Evolutionary conservation across 2,329 filamentous ascomycete genomes (phyloP).

Genomic region (Aspergillus pseudoglaucus): DNA sequence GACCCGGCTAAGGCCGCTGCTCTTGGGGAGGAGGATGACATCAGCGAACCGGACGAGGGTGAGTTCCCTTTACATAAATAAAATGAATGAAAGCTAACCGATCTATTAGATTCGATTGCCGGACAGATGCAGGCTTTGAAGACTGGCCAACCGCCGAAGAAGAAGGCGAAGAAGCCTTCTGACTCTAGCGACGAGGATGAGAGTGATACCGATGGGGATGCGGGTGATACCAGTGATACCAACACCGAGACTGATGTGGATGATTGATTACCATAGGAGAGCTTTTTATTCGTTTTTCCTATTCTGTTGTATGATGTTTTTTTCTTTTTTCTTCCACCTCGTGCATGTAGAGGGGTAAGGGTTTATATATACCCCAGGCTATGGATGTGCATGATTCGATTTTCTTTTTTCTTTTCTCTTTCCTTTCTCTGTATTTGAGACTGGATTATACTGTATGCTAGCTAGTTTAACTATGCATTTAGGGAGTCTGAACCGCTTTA

Average conservation of each 20-base stretch:
- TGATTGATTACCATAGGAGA: conserved; percentile 40
- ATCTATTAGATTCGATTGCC: conserved; percentile 66
- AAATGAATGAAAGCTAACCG: conserved; percentile 21
- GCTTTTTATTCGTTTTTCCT: neutral
- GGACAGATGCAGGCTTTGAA: conserved; percentile 87
- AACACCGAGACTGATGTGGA: conserved; percentile 75
- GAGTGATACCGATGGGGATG: conserved; percentile 59
- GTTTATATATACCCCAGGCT: neutral
- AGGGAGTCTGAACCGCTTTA: too few species aligned
- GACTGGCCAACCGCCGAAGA: conserved; percentile 55
- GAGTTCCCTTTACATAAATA: conserved; percentile 34
- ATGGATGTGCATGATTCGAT: neutral
- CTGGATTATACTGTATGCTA: too few species aligned
- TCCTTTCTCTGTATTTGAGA: too few species aligned
- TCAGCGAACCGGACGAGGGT: conserved; percentile 98
- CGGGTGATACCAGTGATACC: conserved; percentile 50
- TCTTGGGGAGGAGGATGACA: conserved; percentile 83
- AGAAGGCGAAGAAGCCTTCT: conserved; percentile 48
- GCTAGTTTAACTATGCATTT: too few species aligned
- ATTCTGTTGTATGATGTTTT: neutral
- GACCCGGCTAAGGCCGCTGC: conserved; percentile 78
- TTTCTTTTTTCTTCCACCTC: too few species aligned
- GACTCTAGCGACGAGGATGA: conserved; percentile 57
- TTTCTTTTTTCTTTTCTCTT: too few species aligned
- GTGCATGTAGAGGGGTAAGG: neutral